Percentiles rank a stretch among this genome's conserved stretches.
Conservation (phyloP, 2,329 filamentous ascomycete genomes). For the Fusarium guadeloupense region DNA sequence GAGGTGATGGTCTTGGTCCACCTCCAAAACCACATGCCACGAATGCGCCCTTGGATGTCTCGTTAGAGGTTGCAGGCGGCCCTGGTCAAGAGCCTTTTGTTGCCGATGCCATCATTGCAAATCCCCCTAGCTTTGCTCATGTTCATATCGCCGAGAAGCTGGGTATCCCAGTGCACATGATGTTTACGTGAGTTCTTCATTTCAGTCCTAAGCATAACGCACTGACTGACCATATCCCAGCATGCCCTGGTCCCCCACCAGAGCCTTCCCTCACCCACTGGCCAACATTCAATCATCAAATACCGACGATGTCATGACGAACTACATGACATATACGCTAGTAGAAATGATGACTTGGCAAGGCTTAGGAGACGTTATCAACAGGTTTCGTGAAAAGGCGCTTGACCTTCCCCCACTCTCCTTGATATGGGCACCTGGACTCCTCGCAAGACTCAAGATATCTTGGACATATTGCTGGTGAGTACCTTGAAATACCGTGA, state of each 20-base stretch:
- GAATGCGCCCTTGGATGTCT: conserved; percentile 57
- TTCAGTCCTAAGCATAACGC: neutral
- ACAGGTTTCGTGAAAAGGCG: conserved; percentile 79
- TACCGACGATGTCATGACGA: conserved; percentile 78
- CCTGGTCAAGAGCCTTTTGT: conserved; percentile 72
- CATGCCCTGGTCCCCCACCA: conserved; percentile 91
- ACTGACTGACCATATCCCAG: conserved; percentile 65
- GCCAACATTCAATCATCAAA: conserved; percentile 83
- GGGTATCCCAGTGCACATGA: conserved; percentile 80
- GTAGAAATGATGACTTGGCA: conserved; percentile 96
- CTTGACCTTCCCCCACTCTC: conserved; percentile 81
- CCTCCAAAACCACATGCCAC: conserved; percentile 57
- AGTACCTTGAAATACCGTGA: conserved; percentile 4
- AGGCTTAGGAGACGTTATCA: conserved; percentile 89
- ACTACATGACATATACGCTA: conserved; percentile 83
- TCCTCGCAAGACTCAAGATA: conserved; percentile 78
- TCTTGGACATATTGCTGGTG: conserved; percentile 92
- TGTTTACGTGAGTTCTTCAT: conserved; percentile 79
- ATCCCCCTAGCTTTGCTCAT: conserved; percentile 80
- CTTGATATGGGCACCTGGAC: conserved; percentile 82
- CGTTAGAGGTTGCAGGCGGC: conserved; percentile 51
- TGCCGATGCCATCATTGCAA: conserved; percentile 82
- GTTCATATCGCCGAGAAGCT: conserved; percentile 79
- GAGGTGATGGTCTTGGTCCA: conserved; percentile 71
- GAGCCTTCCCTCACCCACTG: conserved; percentile 85